Conservation (phyloP, 2,329 filamentous ascomycete species). For the Ceratocystis alfenasii region DNA sequence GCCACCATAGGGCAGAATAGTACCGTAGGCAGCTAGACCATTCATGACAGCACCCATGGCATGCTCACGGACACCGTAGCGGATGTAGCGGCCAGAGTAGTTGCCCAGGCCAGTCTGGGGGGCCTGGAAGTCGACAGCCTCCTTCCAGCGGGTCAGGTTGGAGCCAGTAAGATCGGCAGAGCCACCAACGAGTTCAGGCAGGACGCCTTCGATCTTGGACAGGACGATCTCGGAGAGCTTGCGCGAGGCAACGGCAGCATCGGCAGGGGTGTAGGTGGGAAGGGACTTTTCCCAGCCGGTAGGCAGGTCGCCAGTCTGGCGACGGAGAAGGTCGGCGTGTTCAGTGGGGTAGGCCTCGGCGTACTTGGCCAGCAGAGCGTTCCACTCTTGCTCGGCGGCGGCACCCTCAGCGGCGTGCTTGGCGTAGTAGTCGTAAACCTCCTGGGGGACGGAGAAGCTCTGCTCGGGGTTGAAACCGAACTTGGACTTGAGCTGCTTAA, state of each 20-base stretch:
- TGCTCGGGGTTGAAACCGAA: constrained; percentile 94
- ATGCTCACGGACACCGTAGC: constrained; percentile 87
- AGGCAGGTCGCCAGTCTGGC: constrained; percentile 70
- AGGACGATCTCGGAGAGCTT: constrained; percentile 95
- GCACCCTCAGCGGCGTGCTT: constrained; percentile 78
- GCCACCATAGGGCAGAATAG: constrained; percentile 82
- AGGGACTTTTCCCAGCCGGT: constrained; percentile 94
- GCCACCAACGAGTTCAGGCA: constrained; percentile 89
- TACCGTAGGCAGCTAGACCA: constrained; percentile 90
- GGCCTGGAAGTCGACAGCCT: constrained; percentile 93
- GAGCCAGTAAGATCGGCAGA: constrained; percentile 97
- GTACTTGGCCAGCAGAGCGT: constrained; percentile 84
- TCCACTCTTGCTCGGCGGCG: constrained; percentile 87
- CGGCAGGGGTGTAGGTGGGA: constrained; percentile 76
- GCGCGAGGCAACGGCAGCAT: constrained; percentile 77
- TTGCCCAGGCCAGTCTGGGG: constrained; percentile 74
- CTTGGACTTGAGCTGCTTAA: constrained; percentile 83
- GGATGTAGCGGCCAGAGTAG: constrained; percentile 82
- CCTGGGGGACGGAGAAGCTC: constrained; percentile 83
- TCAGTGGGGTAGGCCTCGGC: constrained; percentile 62
- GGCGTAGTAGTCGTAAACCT: constrained; percentile 84
- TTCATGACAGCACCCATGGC: constrained; percentile 89
- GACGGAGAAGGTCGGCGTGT: constrained; percentile 68
- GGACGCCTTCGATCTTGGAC: constrained; percentile 64
- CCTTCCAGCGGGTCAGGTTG: constrained; percentile 98